Evolutionary conservation across 163 green algal species (phyloP), one percentile per base, ranked within the genome.

Genomic region (Coccomyxa subellipsoidea): DNA sequence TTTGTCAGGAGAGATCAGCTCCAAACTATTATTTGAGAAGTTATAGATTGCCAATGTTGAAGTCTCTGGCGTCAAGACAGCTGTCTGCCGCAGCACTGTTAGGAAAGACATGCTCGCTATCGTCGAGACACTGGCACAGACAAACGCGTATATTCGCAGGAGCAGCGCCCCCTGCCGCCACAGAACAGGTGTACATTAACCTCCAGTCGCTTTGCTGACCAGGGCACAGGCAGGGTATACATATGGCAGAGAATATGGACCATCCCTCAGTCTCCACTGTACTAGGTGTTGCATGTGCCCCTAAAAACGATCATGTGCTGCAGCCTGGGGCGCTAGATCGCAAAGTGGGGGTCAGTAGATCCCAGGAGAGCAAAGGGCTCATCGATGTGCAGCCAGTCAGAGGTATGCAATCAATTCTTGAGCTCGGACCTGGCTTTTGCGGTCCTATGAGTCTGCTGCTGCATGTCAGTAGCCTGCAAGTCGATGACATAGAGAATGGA

Each of bases 331-430:
- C 66, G 18, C 66, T 69, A 37, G 73, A 79, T 38, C 36, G 73
- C 10, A 79, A 79, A 37, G 36, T 59, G 31, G 73, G 73, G 7
- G 36, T 59, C 36, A 79, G 73, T 23, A 54, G 36, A 36, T 4
- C 73, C 27, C 73, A 59, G 7, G 73, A 79, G 1, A 59, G 36
- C 73, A 79, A 79, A 59, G 73, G 73, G 36, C 37, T 79, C 18
- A 59, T 79, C 31, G 73, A 79, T 29, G 18, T 66, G 23, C 36
- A 79, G 37, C 73, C 73, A 38, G 31, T 38, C 15, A 15, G 38
- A 35, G 73, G 73, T 79, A 27, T 59, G 73, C 1, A 0, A 7
- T 53, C 47, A 59, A 59, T 59, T 59, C 5, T 21, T 12, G 23
- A 59, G 47, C 47, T 27, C 47, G 18, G 66, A 47, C 18, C 71